Base-by-base conservation (phyloP, 441 rosid genomes). In the Pelargonium cotyledonis region DNA sequence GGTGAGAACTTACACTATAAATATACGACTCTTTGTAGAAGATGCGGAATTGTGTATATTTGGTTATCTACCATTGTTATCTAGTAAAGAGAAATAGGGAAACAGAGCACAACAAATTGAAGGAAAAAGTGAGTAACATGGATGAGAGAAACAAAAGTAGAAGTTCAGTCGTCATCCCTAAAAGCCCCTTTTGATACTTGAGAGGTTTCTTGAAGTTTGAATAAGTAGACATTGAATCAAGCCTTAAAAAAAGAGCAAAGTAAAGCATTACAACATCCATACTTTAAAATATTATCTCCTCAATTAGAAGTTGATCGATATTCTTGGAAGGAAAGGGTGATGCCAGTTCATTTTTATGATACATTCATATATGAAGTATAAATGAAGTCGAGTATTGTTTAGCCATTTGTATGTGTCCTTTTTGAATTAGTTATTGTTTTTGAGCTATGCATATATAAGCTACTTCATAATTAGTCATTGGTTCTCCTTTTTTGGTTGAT, bases 401-500 rank as follows among this genome's bases (percentile, higher is more conserved):
- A 57, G 62, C 62, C 29, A 57, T 57, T 57, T 23, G 8, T 57
- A 18, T 19, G 9, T 18, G 12, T 15, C 63, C 38, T 6, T 31
- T 51, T 66, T 60, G 0, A 23, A 40, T 43, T 49, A 10, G 5
- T 66, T 69, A 63, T 65, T 40, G 68, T 23, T 66, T 46, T 44
- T 35, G 35, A 19, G 60, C 58, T 21, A 18, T 14, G 35, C 60
- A 26, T 15, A 77, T 44, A 40, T 43, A 8, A 6, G 14, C 29
- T 29, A 5, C 40, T 5, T 35, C 21, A 47, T 58, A 29, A 44
- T 73, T 67, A 43, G 68, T 69, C 5, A 31, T 29, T 68, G 43
- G 31, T 66, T 16, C 47, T 69, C 10, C 15, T 21, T 65, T 41
- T 69, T 68, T 55, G 38, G 38, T 31, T 31, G 38, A 31, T 31